Conservation (phyloP, 2,329 filamentous ascomycete species). For the Teratosphaeria destructans region DNA sequence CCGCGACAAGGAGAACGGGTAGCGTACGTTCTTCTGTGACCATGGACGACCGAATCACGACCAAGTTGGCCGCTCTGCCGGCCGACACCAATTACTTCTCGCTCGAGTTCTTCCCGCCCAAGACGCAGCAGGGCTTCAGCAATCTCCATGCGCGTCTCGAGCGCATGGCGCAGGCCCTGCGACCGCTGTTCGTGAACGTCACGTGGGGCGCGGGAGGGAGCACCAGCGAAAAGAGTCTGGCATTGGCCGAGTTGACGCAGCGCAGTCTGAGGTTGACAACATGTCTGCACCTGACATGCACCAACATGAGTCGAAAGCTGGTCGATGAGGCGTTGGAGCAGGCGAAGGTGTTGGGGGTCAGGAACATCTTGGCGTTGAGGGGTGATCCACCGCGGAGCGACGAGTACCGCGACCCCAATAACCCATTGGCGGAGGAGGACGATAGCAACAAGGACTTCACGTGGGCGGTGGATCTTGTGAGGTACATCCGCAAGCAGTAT, state of each 20-base stretch:
- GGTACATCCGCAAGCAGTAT: constrained; percentile 74
- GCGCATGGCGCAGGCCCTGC: constrained; percentile 85
- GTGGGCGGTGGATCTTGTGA: constrained; percentile 81
- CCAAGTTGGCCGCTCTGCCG: constrained; percentile 87
- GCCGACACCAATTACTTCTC: constrained; percentile 80
- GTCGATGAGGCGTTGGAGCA: constrained; percentile 85
- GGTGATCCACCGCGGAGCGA: constrained; percentile 84
- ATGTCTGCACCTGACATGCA: constrained; percentile 92
- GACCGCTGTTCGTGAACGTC: constrained; percentile 89
- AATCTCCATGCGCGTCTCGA: constrained; percentile 89
- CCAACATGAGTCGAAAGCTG: constrained; percentile 82
- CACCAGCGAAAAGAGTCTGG: constrained; percentile 80
- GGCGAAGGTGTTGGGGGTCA: constrained; percentile 78
- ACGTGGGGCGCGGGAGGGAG: constrained; percentile 96
- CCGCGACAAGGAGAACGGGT: constrained; percentile 5
- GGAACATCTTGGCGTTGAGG: constrained; percentile 85
- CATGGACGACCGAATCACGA: constrained; percentile 51
- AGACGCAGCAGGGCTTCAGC: constrained; percentile 88
- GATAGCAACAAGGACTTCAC: constrained; percentile 66
- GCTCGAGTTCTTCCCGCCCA: constrained; percentile 97
- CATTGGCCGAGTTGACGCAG: constrained; percentile 91
- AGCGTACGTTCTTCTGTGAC: background rate
- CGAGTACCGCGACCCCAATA: constrained; percentile 65
- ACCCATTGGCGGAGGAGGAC: constrained; percentile 46
- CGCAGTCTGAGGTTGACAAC: constrained; percentile 85